A percentile compares a stretch with the other conserved stretches of the same genome.
These are phyloP conservation scores for Diutina catenulata DNA, from an alignment of 1,139 yeast species.

Conservation along the genomic window DNA sequence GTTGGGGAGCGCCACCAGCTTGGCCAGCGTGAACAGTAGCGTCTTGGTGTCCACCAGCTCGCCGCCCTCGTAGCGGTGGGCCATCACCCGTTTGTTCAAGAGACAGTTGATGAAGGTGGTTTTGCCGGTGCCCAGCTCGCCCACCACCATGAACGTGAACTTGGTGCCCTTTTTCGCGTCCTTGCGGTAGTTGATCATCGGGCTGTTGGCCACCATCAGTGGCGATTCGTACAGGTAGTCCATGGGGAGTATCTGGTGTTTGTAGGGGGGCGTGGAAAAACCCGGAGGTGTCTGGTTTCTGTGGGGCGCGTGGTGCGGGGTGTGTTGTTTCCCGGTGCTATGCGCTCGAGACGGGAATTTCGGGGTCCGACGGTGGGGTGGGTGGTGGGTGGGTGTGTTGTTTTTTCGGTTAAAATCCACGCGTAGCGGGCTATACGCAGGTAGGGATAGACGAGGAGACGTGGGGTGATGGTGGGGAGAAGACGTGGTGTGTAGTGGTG, in stretches of 20 bases:
- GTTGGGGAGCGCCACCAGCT: conserved; percentile 36
- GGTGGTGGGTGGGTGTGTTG: background rate
- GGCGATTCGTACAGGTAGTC: conserved; percentile 26
- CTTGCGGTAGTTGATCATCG: conserved; percentile 44
- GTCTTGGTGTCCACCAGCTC: conserved; percentile 31
- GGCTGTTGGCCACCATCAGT: conserved; percentile 24
- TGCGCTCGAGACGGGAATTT: no score
- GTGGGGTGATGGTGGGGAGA: no score
- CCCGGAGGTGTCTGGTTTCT: no score
- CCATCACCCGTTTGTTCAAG: conserved; percentile 46
- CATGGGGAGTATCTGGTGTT: conserved; percentile 12
- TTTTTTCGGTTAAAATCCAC: no score
- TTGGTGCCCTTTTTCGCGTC: conserved; percentile 79
- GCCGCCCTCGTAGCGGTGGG: conserved; percentile 39
- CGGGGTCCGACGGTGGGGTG: background rate
- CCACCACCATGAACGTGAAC: conserved; percentile 31
- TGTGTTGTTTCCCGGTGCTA: no score
- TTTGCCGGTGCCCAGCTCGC: conserved; percentile 19
- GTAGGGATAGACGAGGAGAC: no score
- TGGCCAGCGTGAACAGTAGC: conserved; percentile 29
- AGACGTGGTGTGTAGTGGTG: no score
- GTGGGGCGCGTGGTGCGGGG: no score
- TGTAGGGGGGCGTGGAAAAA: no score
- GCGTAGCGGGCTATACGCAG: no score
- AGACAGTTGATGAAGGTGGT: conserved; percentile 34